Percentiles rank a stretch among this genome's conserved stretches.
phyloP scores from a whole-genome alignment of 805 yeast genomes.

The Myxozyma geophila region DNA sequence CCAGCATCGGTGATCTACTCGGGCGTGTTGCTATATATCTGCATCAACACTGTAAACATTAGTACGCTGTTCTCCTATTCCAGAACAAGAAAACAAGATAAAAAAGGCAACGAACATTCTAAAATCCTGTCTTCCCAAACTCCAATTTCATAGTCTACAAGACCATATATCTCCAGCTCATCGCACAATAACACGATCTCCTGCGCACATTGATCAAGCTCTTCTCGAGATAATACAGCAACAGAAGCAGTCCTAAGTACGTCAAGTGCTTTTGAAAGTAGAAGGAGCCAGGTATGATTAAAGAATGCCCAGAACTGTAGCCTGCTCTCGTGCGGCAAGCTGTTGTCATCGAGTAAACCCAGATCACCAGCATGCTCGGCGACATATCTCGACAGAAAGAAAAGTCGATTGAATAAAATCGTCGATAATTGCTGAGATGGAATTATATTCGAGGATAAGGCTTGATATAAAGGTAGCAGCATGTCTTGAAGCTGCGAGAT shows the following conservation, averaged over 20 bases:
- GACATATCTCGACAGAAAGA: conserved; percentile 10
- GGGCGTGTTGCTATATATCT: background rate
- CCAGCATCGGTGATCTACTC: background rate
- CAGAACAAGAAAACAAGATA: background rate
- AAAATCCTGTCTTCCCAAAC: conserved; percentile 32
- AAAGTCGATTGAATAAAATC: conserved; percentile 1
- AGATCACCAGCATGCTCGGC: conserved; percentile 15
- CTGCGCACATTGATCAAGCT: conserved; percentile 19
- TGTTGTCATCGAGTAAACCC: conserved; percentile 23
- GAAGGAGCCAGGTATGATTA: conserved; percentile 24
- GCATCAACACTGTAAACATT: background rate
- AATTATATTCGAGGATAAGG: background rate
- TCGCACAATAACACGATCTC: conserved; percentile 20
- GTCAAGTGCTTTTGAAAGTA: conserved; percentile 1
- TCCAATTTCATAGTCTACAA: conserved; percentile 34
- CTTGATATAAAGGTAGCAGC: conserved; percentile 6
- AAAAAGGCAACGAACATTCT: conserved; percentile 11
- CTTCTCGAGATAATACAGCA: background rate
- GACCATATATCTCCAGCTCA: conserved; percentile 24
- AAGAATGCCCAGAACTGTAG: conserved; percentile 26
- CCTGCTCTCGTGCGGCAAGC: background rate
- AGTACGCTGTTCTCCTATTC: background rate
- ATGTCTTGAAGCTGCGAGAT: conserved; percentile 5
- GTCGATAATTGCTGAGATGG: background rate
- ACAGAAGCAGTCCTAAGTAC: background rate